phyloP scores from a whole-genome alignment of 2,329 filamentous ascomycete genomes.

The Thielaviopsis ethacetica region DNA sequence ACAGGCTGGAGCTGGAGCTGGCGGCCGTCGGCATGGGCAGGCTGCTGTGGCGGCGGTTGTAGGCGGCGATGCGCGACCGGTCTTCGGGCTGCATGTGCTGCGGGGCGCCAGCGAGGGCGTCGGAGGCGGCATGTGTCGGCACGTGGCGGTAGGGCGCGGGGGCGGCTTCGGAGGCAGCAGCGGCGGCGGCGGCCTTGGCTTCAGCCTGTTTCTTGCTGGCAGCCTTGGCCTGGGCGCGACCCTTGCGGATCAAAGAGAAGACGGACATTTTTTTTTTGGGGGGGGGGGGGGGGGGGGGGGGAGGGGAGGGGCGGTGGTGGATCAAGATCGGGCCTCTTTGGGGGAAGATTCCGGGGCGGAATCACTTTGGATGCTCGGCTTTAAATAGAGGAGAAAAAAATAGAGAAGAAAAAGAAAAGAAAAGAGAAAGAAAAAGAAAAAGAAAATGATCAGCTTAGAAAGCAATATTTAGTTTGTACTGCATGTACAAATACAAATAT shows the following conservation, averaged over 20 bases:
- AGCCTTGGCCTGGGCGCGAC: constrained; percentile 10
- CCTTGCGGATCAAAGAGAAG: constrained; percentile 9
- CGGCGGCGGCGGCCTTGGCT: not conserved
- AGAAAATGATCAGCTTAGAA: too few relatives aligned
- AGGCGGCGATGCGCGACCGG: constrained; percentile 5
- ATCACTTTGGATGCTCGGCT: too few relatives aligned
- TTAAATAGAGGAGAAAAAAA: too few relatives aligned
- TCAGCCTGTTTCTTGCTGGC: constrained; percentile 1
- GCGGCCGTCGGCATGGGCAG: constrained; percentile 1
- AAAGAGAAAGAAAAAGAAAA: too few relatives aligned
- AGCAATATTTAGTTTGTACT: too few relatives aligned
- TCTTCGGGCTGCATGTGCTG: constrained; percentile 5
- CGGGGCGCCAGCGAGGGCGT: constrained; percentile 10
- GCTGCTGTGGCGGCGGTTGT: constrained; percentile 4
- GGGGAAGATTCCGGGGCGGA: too few relatives aligned
- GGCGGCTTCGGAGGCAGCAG: not conserved
- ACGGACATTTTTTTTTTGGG: constrained; percentile 9
- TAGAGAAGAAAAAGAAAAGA: too few relatives aligned
- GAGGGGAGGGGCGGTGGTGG: too few relatives aligned
- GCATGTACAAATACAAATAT: too few relatives aligned
- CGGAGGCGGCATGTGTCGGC: constrained; percentile 12
- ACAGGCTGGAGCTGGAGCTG: not conserved
- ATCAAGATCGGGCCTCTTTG: too few relatives aligned
- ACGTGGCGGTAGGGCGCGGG: constrained; percentile 10
- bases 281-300: too few relatives aligned